Conservation (phyloP, 2,329 filamentous ascomycete genomes). For the Calonectria crousiana region DNA sequence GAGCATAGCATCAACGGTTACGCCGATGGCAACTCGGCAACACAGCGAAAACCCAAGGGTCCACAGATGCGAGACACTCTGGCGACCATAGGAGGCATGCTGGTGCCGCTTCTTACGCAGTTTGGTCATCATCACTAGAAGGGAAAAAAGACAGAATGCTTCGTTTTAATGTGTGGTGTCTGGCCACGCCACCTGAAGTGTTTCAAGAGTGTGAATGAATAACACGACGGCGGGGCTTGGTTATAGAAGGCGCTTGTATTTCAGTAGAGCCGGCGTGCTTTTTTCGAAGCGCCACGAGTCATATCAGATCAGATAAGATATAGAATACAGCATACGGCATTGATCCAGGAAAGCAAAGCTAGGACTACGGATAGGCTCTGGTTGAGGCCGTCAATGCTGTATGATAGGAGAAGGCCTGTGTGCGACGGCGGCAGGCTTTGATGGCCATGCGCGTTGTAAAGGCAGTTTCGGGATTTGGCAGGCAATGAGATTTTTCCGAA, state of each 20-base stretch:
- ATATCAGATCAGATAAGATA: conserved; percentile 12
- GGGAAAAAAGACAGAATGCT: not conserved
- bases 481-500: not conserved
- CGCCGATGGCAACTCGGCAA: conserved; percentile 57
- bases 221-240: conserved; percentile 24
- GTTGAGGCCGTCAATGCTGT: conserved; percentile 26
- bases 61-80: conserved; percentile 77
- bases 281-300: conserved; percentile 24
- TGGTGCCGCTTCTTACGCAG: conserved; percentile 81
- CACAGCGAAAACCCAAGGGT: conserved; percentile 65
- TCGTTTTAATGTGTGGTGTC: conserved; percentile 17
- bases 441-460: not conserved
- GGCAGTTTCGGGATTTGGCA: not conserved
- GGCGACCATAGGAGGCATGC: conserved; percentile 80
- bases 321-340: conserved; percentile 31
- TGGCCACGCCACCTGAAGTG: conserved; percentile 24
- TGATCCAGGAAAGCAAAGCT: conserved; percentile 20
- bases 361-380: conserved; percentile 6
- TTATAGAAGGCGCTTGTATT: conserved; percentile 33
- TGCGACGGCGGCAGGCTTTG: conserved; percentile 1
- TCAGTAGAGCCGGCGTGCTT: conserved; percentile 40
- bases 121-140: conserved; percentile 78
- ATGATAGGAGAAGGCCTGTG: conserved; percentile 21
- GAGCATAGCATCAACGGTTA: conserved; percentile 69
- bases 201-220: conserved; percentile 20